A percentile compares a stretch with the other conserved stretches of the same genome.
Evolutionary conservation across 495 filamentous ascomycete genomes (phyloP).

Genomic region (Penicillium crystallinum): DNA sequence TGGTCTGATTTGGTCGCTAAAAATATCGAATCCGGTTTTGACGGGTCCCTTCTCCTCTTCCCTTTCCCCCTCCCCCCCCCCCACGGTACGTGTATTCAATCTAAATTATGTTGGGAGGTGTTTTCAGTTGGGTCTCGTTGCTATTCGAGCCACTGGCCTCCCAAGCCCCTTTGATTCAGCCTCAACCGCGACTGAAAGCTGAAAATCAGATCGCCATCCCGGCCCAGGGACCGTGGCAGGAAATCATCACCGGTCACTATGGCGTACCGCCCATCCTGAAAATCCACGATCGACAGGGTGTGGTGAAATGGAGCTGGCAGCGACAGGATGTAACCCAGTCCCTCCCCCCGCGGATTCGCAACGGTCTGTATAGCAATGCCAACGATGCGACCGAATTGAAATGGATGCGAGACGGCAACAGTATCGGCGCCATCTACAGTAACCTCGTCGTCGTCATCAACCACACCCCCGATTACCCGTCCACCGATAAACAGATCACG

Average conservation of each 20-base stretch:
- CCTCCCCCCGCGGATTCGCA: conserved; percentile 11
- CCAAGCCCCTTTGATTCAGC: conserved; percentile 16
- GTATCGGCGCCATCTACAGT: conserved; percentile 23
- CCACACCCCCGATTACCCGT: conserved; percentile 22
- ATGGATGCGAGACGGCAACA: conserved; percentile 20
- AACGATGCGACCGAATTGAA: conserved; percentile 32
- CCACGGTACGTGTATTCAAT: not conserved
- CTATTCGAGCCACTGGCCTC: conserved; percentile 16
- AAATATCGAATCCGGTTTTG: not conserved
- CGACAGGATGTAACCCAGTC: conserved; percentile 21
- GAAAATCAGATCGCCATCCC: conserved; percentile 1
- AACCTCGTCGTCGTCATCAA: conserved; percentile 23
- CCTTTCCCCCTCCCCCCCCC: not conserved
- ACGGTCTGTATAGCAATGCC: conserved; percentile 16
- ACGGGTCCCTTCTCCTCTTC: not conserved
- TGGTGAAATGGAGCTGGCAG: conserved; percentile 23
- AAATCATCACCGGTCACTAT: conserved; percentile 28
- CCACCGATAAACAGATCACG: conserved; percentile 25
- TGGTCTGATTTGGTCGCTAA: not conserved
- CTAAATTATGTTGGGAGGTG: conserved; percentile 13
- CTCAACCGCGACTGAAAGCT: conserved; percentile 17
- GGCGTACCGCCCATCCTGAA: conserved; percentile 19
- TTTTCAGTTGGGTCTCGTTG: conserved; percentile 14
- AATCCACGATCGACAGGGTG: conserved; percentile 22
- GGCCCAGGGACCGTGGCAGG: conserved; percentile 13